These are phyloP conservation scores for Vitis rotundifolia DNA, from an alignment of 164 flowering plant genomes.

Conservation along the genomic window DNA sequence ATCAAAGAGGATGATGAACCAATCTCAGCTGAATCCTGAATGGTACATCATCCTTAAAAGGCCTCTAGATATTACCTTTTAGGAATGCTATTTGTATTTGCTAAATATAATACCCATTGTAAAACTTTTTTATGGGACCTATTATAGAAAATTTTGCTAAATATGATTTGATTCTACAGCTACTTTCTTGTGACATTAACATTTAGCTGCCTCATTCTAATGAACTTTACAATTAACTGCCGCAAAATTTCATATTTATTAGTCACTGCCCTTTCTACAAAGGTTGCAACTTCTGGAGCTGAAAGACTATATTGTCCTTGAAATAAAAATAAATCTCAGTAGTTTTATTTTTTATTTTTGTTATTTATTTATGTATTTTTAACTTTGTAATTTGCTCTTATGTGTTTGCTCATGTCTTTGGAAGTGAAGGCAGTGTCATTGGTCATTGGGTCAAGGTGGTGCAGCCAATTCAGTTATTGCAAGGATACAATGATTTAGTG, in stretches of 20 bases:
- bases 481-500: conserved; percentile 74
- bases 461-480: conserved; percentile 56
- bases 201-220: neutral
- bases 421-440: conserved; percentile 58
- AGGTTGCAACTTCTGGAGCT: neutral
- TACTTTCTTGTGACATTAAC: neutral
- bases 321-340: neutral
- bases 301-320: neutral
- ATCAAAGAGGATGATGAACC: no score
- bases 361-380: neutral
- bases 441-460: conserved; percentile 71
- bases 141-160: neutral
- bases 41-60: no score
- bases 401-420: conserved; percentile 8
- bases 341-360: neutral
- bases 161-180: neutral
- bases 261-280: neutral
- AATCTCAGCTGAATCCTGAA: no score
- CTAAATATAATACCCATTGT: no score
- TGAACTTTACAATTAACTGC: neutral
- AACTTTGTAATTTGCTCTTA: neutral
- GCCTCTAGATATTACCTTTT: no score
- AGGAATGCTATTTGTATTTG: no score
- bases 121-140: no score
- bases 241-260: neutral